Conservation (phyloP, 495 filamentous ascomycete species). For the Rostrohypoxylon terebratum region DNA sequence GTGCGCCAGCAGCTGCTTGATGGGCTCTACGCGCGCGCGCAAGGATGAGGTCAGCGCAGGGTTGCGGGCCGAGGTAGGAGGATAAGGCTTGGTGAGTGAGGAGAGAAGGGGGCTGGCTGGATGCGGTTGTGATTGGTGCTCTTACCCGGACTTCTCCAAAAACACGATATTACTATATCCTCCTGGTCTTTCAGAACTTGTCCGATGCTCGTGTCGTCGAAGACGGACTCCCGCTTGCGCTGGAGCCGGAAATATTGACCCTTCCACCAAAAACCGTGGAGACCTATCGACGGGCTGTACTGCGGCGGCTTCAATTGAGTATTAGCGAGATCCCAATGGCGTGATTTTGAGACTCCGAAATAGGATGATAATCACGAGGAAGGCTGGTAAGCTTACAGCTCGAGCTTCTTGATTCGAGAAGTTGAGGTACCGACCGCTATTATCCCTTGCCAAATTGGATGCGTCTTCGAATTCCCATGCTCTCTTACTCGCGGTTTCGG, state of each 20-base stretch:
- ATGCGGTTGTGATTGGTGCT: neutral
- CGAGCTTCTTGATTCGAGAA: conserved; percentile 59
- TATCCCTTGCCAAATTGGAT: conserved; percentile 49
- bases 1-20: conserved; percentile 70
- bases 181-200: conserved; percentile 55
- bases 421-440: conserved; percentile 54
- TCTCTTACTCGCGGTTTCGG: conserved; percentile 64
- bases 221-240: conserved; percentile 52
- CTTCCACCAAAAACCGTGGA: conserved; percentile 57
- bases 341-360: neutral
- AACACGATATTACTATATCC: conserved; percentile 56
- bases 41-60: neutral
- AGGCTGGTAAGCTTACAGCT: conserved; percentile 34
- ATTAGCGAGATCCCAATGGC: neutral
- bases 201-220: conserved; percentile 36
- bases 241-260: conserved; percentile 54
- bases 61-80: neutral
- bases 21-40: conserved; percentile 56
- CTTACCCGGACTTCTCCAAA: conserved; percentile 56
- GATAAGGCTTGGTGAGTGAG: neutral
- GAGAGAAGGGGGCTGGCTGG: neutral
- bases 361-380: neutral
- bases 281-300: conserved; percentile 56
- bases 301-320: conserved; percentile 45
- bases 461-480: conserved; percentile 65